Percentiles rank a stretch among this genome's conserved stretches.
These are phyloP conservation scores for Aspergillus bridgeri DNA, from an alignment of 495 filamentous ascomycete species.

Conservation along the genomic window DNA sequence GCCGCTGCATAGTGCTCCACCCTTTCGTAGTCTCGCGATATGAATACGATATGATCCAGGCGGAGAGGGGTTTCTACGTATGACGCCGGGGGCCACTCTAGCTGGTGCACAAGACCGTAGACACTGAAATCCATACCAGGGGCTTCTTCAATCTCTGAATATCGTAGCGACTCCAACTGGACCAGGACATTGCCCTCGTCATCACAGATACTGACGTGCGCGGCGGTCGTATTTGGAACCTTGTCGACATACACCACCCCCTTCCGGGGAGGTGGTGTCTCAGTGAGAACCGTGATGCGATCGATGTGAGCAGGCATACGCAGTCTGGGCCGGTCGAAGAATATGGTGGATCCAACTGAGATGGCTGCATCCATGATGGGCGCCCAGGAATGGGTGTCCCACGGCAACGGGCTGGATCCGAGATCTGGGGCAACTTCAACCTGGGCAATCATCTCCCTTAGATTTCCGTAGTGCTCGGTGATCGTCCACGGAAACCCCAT, in stretches of 20 bases:
- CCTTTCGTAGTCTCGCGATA: constrained; percentile 12
- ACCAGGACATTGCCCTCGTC: constrained; percentile 25
- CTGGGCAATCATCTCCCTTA: constrained; percentile 40
- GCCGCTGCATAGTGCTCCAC: neutral
- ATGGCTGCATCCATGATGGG: constrained; percentile 44
- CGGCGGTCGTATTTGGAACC: neutral
- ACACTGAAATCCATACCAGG: constrained; percentile 21
- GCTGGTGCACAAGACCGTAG: constrained; percentile 28
- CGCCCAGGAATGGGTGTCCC: constrained; percentile 41
- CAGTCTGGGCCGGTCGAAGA: constrained; percentile 36
- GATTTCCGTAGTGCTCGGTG: constrained; percentile 35
- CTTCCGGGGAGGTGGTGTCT: neutral
- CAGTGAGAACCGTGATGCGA: neutral
- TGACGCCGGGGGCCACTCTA: constrained; percentile 29
- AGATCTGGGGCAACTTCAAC: constrained; percentile 29
- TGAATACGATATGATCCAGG: constrained; percentile 20
- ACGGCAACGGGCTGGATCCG: constrained; percentile 13
- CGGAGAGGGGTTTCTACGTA: constrained; percentile 16
- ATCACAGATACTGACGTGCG: constrained; percentile 16
- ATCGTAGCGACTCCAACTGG: constrained; percentile 30
- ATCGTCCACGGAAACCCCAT: constrained; percentile 48
- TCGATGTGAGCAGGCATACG: constrained; percentile 41
- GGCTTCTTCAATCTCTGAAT: constrained; percentile 34
- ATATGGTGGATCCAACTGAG: constrained; percentile 44
- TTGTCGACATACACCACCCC: constrained; percentile 3